phyloP scores from a whole-genome alignment of 2,329 filamentous ascomycete species.

The Emergomyces africanus region DNA sequence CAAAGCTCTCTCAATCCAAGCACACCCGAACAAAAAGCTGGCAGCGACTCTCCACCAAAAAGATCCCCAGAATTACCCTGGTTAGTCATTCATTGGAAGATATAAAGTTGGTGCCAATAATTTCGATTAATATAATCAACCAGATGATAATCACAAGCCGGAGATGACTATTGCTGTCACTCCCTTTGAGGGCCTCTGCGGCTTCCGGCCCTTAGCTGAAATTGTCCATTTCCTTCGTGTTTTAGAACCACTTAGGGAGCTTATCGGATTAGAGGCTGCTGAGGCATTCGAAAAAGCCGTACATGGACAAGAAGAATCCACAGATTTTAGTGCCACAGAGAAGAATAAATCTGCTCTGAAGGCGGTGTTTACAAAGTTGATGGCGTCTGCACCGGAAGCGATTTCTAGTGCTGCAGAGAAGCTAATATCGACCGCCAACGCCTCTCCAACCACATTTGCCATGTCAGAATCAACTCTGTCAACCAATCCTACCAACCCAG shows the following conservation, averaged over 20 bases:
- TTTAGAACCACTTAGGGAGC: constrained; percentile 49
- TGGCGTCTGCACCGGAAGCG: constrained; percentile 59
- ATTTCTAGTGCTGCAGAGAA: constrained; percentile 53
- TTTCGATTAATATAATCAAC: not conserved
- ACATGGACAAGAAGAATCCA: constrained; percentile 43
- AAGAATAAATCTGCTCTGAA: constrained; percentile 69
- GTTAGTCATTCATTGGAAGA: constrained; percentile 19
- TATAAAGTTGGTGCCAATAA: not conserved
- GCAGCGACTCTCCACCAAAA: constrained; percentile 76
- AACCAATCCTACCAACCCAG: constrained; percentile 27
- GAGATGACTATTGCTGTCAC: constrained; percentile 99
- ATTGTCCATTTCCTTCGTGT: constrained; percentile 70
- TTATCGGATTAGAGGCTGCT: constrained; percentile 44
- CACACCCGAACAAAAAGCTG: constrained; percentile 89
- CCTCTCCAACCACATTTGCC: constrained; percentile 60
- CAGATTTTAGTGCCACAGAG: constrained; percentile 32
- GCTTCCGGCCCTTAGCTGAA: constrained; percentile 78
- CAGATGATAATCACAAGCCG: constrained; percentile 96
- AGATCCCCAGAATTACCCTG: constrained; percentile 86
- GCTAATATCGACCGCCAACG: constrained; percentile 58
- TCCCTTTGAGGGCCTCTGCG: constrained; percentile 88
- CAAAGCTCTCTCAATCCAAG: constrained; percentile 94
- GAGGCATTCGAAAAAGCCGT: constrained; percentile 46
- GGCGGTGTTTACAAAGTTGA: constrained; percentile 61
- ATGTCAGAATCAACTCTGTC: constrained; percentile 28